These are phyloP conservation scores for Bipolaris victoriae DNA, from an alignment of 2,329 filamentous ascomycete genomes.

Conservation along the genomic window DNA sequence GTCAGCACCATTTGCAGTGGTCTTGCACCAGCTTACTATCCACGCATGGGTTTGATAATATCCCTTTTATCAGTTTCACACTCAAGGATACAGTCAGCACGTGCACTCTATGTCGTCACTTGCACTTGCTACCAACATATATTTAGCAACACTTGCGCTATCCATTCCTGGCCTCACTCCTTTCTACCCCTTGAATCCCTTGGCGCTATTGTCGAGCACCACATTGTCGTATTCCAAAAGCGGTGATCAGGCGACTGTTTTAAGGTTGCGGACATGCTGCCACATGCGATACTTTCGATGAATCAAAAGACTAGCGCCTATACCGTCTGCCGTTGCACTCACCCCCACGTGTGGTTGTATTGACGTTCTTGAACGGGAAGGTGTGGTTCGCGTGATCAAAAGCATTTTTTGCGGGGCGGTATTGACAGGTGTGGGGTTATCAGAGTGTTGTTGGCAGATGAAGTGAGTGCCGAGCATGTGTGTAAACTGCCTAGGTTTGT, in stretches of 20 bases:
- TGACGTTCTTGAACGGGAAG: slow-evolving; percentile 14
- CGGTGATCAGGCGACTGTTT: slow-evolving; percentile 12
- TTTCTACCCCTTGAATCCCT: slow-evolving; percentile 6
- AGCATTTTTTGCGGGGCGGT: neutral
- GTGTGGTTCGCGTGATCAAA: slow-evolving; percentile 9
- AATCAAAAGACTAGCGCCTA: slow-evolving; percentile 20
- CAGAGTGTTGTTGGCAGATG: slow-evolving; percentile 12
- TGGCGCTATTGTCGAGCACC: slow-evolving; percentile 7
- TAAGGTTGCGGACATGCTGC: slow-evolving; percentile 16
- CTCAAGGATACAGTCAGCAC: neutral
- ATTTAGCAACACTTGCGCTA: neutral
- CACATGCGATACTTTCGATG: slow-evolving; percentile 22
- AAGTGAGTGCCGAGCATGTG: neutral
- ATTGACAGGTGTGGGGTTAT: slow-evolving; percentile 1
- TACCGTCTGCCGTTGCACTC: slow-evolving; percentile 4
- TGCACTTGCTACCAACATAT: neutral
- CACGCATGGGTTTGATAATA: neutral
- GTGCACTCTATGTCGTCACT: neutral
- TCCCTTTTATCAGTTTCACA: neutral
- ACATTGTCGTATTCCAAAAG: slow-evolving; percentile 2
- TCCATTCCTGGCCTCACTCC: neutral
- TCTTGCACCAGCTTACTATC: neutral
- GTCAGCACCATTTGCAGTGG: no score
- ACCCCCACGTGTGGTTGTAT: slow-evolving; percentile 1
- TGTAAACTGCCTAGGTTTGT: slow-evolving; percentile 6